Evolutionary conservation across 169 alveolate genomes (phyloP).

Genomic region (Plasmodium vinckei): DNA sequence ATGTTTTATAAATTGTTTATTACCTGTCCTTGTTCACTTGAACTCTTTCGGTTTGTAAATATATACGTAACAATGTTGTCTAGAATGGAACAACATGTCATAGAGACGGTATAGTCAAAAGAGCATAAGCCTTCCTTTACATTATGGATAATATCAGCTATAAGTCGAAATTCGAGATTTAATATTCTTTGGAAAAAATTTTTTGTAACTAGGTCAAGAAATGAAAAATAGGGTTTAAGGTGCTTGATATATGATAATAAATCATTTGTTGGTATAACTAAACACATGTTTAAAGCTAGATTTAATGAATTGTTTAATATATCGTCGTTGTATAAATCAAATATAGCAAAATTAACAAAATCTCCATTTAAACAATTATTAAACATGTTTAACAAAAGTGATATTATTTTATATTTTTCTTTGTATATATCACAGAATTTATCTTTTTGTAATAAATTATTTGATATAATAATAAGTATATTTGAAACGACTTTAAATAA

Average conservation of each 20-base stretch:
- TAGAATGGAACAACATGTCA: conserved; percentile 81
- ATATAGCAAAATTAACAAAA: conserved; percentile 93
- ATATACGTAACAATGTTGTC: conserved; percentile 85
- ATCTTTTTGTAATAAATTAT: conserved; percentile 82
- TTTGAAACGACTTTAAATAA: conserved; percentile 91
- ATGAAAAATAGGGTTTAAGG: conserved; percentile 89
- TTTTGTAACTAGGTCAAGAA: conserved; percentile 91
- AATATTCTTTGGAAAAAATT: conserved; percentile 87
- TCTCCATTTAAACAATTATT: conserved; percentile 93
- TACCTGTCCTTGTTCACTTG: conserved; percentile 74
- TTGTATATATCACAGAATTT: conserved; percentile 89
- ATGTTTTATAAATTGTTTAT: neutral
- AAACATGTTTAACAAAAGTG: conserved; percentile 89
- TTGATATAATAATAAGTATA: conserved; percentile 85
- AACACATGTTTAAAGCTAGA: conserved; percentile 91
- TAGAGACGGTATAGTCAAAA: conserved; percentile 81
- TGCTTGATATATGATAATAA: conserved; percentile 87
- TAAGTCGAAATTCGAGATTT: conserved; percentile 74
- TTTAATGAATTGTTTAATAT: conserved; percentile 90
- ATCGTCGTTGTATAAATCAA: conserved; percentile 93
- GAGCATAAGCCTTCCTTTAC: conserved; percentile 85
- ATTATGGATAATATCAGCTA: conserved; percentile 81
- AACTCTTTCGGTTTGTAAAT: conserved; percentile 76
- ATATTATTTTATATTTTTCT: conserved; percentile 93
- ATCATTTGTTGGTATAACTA: conserved; percentile 91